Conservation (phyloP, 768 basidiomycete species). For the Mycena venus region DNA sequence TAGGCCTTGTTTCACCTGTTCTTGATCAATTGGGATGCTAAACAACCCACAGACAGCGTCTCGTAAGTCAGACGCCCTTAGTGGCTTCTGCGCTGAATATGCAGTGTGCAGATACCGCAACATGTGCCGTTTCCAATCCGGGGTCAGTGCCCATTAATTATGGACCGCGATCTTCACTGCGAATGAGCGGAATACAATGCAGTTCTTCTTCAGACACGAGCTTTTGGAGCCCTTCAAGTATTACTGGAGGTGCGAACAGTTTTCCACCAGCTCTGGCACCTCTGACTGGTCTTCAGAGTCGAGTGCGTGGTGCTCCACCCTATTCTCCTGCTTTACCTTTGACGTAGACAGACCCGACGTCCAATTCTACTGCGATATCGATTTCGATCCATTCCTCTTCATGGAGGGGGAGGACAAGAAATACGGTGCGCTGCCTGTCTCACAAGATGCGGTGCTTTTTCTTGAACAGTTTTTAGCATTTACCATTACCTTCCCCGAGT, state of each 20-base stretch:
- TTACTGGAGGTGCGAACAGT: slow-evolving; percentile 62
- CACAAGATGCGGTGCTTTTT: background rate
- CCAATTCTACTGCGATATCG: slow-evolving; percentile 71
- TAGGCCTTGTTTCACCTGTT: background rate
- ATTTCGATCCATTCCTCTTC: slow-evolving; percentile 70
- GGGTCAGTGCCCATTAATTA: slow-evolving; percentile 56
- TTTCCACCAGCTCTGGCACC: background rate
- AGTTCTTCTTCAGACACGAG: slow-evolving; percentile 71
- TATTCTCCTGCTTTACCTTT: background rate
- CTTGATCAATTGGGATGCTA: background rate
- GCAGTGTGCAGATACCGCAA: slow-evolving; percentile 64
- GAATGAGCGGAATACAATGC: background rate
- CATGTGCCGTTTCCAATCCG: slow-evolving; percentile 87
- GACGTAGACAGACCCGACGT: slow-evolving; percentile 46
- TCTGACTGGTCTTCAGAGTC: background rate
- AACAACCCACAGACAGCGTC: background rate
- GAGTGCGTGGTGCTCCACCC: background rate
- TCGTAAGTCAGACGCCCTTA: background rate
- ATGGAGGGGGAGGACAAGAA: slow-evolving; percentile 74
- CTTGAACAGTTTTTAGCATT: background rate
- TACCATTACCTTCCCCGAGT: background rate
- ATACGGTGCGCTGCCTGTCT: slow-evolving; percentile 55
- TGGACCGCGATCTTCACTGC: background rate
- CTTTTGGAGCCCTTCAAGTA: slow-evolving; percentile 66
- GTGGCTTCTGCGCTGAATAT: background rate